phyloP scores from a whole-genome alignment of 768 basidiomycete genomes.

The Xerocomellus intermedius region DNA sequence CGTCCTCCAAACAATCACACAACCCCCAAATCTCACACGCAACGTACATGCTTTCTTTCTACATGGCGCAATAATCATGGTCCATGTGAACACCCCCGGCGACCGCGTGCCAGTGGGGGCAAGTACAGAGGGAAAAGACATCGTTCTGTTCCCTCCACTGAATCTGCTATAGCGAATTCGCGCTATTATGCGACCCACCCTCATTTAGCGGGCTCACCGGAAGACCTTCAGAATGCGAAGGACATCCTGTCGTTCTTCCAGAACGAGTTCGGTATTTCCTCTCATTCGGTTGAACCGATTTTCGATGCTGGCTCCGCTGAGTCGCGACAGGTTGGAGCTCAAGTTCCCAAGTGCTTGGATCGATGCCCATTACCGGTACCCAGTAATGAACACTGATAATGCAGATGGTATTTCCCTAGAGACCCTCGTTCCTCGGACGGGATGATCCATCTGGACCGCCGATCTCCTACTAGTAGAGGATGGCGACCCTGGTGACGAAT shows the following conservation, averaged over 20 bases:
- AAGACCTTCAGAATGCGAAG: constrained; percentile 64
- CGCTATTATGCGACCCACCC: constrained; percentile 63
- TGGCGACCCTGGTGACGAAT: constrained; percentile 65
- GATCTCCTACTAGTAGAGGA: constrained; percentile 76
- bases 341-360: constrained; percentile 70
- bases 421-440: constrained; percentile 58
- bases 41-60: no score
- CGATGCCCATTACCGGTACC: constrained; percentile 87
- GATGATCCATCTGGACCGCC: constrained; percentile 63
- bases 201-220: constrained; percentile 66
- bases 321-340: constrained; percentile 55
- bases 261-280: constrained; percentile 52
- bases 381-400: constrained; percentile 67
- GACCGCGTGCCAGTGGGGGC: no score
- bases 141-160: constrained; percentile 55
- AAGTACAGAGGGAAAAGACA: neutral
- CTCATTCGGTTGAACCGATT: constrained; percentile 46
- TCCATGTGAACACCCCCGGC: no score
- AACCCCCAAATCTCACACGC: no score
- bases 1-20: no score
- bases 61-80: no score
- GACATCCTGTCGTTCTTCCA: constrained; percentile 68
- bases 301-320: constrained; percentile 67
- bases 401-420: constrained; percentile 67
- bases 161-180: constrained; percentile 58